These are phyloP conservation scores for Metroxylon sagu DNA, from an alignment of 176 grass and related monocot species.

Conservation along the genomic window DNA sequence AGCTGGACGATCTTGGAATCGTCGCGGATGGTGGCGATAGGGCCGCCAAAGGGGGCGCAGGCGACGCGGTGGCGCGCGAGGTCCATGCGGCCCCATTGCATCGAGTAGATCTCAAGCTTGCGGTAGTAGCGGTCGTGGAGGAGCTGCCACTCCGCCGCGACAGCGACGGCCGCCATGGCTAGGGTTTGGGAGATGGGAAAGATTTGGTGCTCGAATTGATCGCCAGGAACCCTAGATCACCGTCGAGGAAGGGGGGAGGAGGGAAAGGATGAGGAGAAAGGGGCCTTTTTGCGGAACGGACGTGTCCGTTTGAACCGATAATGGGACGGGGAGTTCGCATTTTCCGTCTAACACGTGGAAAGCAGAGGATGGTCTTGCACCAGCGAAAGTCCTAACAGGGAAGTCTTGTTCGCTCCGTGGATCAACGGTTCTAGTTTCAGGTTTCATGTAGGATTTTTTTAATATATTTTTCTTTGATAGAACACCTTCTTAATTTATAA, in stretches of 20 bases:
- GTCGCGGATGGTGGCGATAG: constrained; percentile 86
- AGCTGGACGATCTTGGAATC: constrained; percentile 99
- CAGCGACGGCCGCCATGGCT: constrained; percentile 62
- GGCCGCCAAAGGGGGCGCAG: constrained; percentile 67
- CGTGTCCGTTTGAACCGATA: background rate
- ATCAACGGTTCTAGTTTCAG: no score
- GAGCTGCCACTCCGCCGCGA: constrained; percentile 94
- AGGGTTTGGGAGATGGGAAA: background rate
- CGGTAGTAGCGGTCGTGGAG: constrained; percentile 86
- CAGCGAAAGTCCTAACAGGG: no score
- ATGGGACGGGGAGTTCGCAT: no score
- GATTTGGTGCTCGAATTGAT: background rate
- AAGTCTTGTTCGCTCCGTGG: no score
- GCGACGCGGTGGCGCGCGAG: constrained; percentile 74
- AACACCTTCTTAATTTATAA: no score
- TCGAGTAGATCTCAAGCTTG: constrained; percentile 48
- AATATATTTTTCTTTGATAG: no score
- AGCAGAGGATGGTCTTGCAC: no score
- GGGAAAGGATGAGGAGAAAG: no score
- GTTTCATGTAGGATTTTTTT: no score
- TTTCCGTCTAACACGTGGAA: no score
- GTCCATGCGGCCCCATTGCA: constrained; percentile 68
- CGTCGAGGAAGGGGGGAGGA: no score
- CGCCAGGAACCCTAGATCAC: background rate
- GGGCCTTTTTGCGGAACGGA: no score